Base-by-base conservation (phyloP, 2,329 filamentous ascomycete species). In the Colletotrichum simmondsii region DNA sequence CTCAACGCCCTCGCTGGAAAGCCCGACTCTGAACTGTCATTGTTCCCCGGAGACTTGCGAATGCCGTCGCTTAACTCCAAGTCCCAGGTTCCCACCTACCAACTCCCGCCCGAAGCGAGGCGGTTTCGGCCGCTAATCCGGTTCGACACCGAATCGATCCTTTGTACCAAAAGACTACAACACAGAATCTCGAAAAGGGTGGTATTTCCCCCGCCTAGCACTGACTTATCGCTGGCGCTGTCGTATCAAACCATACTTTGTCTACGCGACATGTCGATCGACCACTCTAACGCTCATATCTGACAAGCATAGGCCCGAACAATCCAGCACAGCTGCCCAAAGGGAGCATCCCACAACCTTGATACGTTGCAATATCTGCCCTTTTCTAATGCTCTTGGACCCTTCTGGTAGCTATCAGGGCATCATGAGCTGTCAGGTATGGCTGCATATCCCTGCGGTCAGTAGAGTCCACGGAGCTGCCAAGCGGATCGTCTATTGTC, bases 261-360 rank as follows among this genome's bases (percentile, higher is more conserved):
- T 71, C 49, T 71, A 68, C 59, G 58, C 65, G 65, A 72, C 32
- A 64, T 63, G 53, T 56, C 32, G 69, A 68, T 72, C 69, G 37
- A 14, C 66, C 37, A 16, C 16, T 53, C 52, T 22, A 59, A 22
- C 22, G 30, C 59, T 49, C 49, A 60, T 53, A 59, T 60, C n/a
- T 54, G 32, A 32, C 65, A 64, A 61, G 65, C 60, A 70, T 72
- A 65, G 54, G 59, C 70, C 65, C 65, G 54, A 59, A 46, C 14
- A 19, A 26, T 24, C 54, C 32, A 65, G 59, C 24, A 59, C 53
- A 54, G n/a, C 54, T 64, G n/a, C 54, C 56, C 60, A 22, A 65
- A 65, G 42, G 22, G 60, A 65, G 24, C 66, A 61, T 46, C 46
- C 28, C 30, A 28, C 60, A 72, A 70, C 60, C 66, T 63, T 65